Evolutionary conservation across 306 rosid genomes (phyloP), one percentile per base, ranked within the genome.

Genomic region (Sicyos baderoa): DNA sequence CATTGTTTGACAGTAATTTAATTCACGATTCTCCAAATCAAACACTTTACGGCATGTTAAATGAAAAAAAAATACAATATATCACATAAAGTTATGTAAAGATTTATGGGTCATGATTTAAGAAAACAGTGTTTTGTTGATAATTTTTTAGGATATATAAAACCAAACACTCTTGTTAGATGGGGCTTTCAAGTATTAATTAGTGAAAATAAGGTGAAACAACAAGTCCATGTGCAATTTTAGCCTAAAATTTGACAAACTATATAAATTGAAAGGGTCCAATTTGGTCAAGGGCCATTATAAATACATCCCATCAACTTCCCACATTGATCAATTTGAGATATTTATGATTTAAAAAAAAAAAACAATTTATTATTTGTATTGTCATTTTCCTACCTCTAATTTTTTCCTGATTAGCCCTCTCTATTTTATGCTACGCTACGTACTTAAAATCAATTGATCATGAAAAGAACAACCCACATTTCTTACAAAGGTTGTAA

Each of bases 221-320:
- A 63, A 22, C 69, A 63, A 47, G 14, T 4, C 52, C 69, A 63
- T 63, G 69, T 63, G 69, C 69, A 63, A 18, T 52, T 63, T 42
- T 63, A 63, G 69, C 52, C 32, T 27, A 35, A 35, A 35, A 35
- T 5, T 35, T 35, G 42, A 35, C 42, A 35, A 5, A 35, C 11
- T 40, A 40, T 35, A 35, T 35, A 35, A 35, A 5, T 35, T 35
- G 1, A 35, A 42, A 65, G 42, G 42, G 42, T 35, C 7, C 42
- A 35, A 4, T 65, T 29, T 29, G 35, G 35, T 29, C 35, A 29
- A 29, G 35, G 2, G 35, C 35, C 35, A 2, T 29, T 29, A 29
- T 29, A 29, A 29, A 1, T 29, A 29, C 35, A 29, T 29, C 35
- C 35, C 35, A 29, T 29, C 70, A 65, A 18, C 6, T 65, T 65